Evolutionary conservation across 1,139 yeast genomes (phyloP), one percentile per base, ranked within the genome.

Genomic region (Saccharomyces hybrid): DNA sequence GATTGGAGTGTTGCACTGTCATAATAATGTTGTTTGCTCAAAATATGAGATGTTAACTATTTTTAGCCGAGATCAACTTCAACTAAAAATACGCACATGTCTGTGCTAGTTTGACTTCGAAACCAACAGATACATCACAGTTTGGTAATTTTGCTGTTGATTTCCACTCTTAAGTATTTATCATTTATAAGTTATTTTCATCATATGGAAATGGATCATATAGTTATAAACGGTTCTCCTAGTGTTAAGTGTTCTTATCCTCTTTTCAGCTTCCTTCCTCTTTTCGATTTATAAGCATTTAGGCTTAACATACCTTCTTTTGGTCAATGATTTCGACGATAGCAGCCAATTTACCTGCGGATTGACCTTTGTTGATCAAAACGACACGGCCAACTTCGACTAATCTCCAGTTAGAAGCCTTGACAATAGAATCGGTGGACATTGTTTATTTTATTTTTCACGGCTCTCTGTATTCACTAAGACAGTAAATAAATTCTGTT

Each of bases 371-470:
- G 84, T 83, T 79, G 77, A 93, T 76, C 75, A 91, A 86, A 79
- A 91, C 96, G 76, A 95, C 89, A 83, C 99, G 96, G 78, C 99
- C 99, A 75, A 91, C 88, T 84, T 93, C 96, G 77, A 95, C 99
- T 77, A 83, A 86, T 87, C 97, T 89, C 98, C 97, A 91, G 91
- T 88, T 88, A 79, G 96, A 83, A 78, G 96, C 88, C 83, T 88
- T 87, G 78, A 91, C 95, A 75, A 87, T 80, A 76, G 96, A 75
- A 73, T 80, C 80, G 70, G 81, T 73, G 73, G 86, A 80, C 86
- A 81, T 82, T 66, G 44, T 38, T 19, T 57, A 52, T 52, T 49
- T 47, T 51, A 49, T 51, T 53, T 57, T 57, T 56, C 58, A 52
- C 62, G 57, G 53, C 54, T 59, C 49, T 54, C 44, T 38, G 47